Percentiles rank a stretch among this genome's conserved stretches.
Conservation (phyloP, 2,329 filamentous ascomycete species). For the Nigrospora sphaerica region DNA sequence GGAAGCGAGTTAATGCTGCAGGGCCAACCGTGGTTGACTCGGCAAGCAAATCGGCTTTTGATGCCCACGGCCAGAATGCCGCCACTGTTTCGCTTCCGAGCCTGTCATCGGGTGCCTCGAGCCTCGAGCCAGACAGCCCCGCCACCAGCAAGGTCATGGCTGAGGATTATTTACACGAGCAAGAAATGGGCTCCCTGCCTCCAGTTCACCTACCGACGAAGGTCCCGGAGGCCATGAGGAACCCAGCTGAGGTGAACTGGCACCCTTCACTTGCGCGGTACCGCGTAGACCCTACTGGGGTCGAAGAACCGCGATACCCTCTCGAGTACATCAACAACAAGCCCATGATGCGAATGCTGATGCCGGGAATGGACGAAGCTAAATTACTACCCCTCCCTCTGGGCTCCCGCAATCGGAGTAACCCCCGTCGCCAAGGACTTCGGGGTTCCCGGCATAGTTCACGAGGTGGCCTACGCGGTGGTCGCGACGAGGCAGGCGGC, state of each 20-base stretch:
- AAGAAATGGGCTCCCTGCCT: conserved; percentile 73
- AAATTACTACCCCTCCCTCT: conserved; percentile 25
- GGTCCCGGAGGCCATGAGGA: conserved; percentile 57
- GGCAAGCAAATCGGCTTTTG: conserved; percentile 59
- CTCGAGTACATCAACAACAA: conserved; percentile 29
- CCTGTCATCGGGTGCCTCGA: conserved; percentile 20
- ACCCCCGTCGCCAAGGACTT: conserved; percentile 10
- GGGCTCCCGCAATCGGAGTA: conserved; percentile 11
- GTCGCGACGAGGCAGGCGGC: conserved; percentile 8
- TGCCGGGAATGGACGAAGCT: conserved; percentile 32
- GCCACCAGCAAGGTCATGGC: conserved; percentile 61
- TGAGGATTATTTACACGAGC: conserved; percentile 74
- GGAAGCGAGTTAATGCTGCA: conserved; percentile 48
- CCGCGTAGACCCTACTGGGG: conserved; percentile 37
- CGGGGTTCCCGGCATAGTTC: conserved; percentile 8
- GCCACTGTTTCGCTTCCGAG: conserved; percentile 67
- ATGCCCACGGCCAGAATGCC: conserved; percentile 37
- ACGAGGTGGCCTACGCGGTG: conserved; percentile 10
- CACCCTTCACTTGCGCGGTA: conserved; percentile 49
- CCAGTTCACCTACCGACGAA: conserved; percentile 59
- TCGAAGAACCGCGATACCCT: conserved; percentile 33
- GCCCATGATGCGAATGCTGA: conserved; percentile 32
- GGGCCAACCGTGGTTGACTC: conserved; percentile 59
- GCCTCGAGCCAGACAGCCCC: conserved; percentile 33
- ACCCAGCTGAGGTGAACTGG: conserved; percentile 44